phyloP scores from a whole-genome alignment of 2,329 filamentous ascomycete species.

The Knufia petricola region DNA sequence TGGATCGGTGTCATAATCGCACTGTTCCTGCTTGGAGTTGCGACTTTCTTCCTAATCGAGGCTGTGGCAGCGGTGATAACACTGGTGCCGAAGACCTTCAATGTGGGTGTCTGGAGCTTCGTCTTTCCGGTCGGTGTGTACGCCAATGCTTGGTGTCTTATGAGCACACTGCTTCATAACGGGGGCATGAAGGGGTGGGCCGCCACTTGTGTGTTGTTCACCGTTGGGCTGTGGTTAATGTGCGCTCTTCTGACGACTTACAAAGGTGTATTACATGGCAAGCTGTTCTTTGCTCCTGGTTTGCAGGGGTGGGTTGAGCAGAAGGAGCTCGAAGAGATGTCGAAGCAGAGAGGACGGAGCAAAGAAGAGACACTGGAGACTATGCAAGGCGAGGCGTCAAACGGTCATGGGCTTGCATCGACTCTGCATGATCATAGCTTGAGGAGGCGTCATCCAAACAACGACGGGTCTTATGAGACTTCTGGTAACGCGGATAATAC shows the following conservation, averaged over 20 bases:
- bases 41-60: conserved; percentile 23
- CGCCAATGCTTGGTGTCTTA: conserved; percentile 16
- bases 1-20: conserved; percentile 22
- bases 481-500: too few relatives aligned
- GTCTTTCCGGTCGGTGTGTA: conserved; percentile 23
- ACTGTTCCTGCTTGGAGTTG: conserved; percentile 19
- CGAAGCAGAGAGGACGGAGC: not conserved
- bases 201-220: conserved; percentile 15
- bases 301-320: conserved; percentile 19
- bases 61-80: conserved; percentile 12
- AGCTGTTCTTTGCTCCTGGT: conserved; percentile 22
- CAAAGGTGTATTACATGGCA: conserved; percentile 19
- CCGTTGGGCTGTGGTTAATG: conserved; percentile 21
- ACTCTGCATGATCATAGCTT: not conserved
- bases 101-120: conserved; percentile 22
- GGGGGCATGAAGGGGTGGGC: conserved; percentile 23
- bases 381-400: too few relatives aligned
- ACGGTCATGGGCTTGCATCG: too few relatives aligned
- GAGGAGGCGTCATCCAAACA: not conserved
- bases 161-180: conserved; percentile 21
- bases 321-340: conserved; percentile 10
- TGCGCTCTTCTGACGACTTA: conserved; percentile 21
- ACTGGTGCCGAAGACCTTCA: conserved; percentile 19
- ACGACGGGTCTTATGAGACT: conserved; percentile 5
- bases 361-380: not conserved